Evolutionary conservation across 352 stramenopile species (phyloP).

Genomic region (Globisporangium ultimum): DNA sequence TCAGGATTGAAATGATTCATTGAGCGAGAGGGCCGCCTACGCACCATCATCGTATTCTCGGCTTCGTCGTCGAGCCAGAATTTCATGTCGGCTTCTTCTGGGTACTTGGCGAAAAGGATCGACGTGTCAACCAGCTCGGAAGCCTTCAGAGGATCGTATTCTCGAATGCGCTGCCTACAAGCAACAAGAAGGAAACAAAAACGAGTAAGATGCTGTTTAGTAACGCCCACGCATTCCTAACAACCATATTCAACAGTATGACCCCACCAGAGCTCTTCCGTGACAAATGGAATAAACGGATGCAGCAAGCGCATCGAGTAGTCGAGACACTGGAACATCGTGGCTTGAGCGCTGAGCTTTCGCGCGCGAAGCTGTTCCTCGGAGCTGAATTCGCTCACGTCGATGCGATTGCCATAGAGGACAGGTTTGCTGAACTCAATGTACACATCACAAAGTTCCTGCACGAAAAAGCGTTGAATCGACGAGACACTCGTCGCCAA

Average conservation of each 20-base stretch:
- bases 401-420: conserved; percentile 69
- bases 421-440: conserved; percentile 87
- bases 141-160: conserved; percentile 34
- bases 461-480: conserved; percentile 83
- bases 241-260: neutral
- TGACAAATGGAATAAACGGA: conserved; percentile 99
- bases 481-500: conserved; percentile 58
- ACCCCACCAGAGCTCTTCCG: conserved; percentile 97
- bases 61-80: conserved; percentile 74
- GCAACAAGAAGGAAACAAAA: neutral
- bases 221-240: neutral
- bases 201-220: neutral
- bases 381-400: conserved; percentile 21
- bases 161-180: conserved; percentile 54
- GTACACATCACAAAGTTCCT: conserved; percentile 87
- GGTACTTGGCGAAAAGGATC: conserved; percentile 74
- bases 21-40: neutral
- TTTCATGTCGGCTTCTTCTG: conserved; percentile 78
- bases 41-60: conserved; percentile 88
- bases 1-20: neutral
- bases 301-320: conserved; percentile 96
- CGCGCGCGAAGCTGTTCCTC: conserved; percentile 55
- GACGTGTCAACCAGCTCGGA: conserved; percentile 33
- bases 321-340: conserved; percentile 94
- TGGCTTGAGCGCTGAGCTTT: conserved; percentile 88